Percentiles rank a stretch among this genome's conserved stretches.
phyloP scores from a whole-genome alignment of 805 yeast species.

The Pichia manshurica region DNA sequence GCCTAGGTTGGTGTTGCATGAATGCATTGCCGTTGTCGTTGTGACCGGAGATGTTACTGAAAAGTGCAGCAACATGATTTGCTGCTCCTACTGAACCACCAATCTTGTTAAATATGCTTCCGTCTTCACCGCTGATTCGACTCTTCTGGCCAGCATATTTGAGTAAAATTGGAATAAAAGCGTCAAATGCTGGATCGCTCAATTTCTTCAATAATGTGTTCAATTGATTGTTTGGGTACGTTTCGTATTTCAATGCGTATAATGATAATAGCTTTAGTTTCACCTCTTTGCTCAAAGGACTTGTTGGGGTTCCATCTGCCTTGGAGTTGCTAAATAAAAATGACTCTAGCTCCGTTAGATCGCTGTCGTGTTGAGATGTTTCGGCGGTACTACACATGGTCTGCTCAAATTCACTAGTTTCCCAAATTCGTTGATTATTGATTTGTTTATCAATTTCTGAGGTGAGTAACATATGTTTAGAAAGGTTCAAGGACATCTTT shows the following conservation, averaged over 20 bases:
- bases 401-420: slow-evolving; percentile 86
- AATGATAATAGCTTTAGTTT: slow-evolving; percentile 71
- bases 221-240: slow-evolving; percentile 40
- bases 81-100: slow-evolving; percentile 11
- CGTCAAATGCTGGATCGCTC: slow-evolving; percentile 31
- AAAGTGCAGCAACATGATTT: slow-evolving; percentile 26
- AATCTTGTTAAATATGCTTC: slow-evolving; percentile 24
- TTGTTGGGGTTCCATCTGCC: slow-evolving; percentile 17
- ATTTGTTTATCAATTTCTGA: slow-evolving; percentile 79
- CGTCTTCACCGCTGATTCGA: slow-evolving; percentile 36
- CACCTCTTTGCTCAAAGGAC: slow-evolving; percentile 36
- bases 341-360: slow-evolving; percentile 50
- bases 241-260: slow-evolving; percentile 68
- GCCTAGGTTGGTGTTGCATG: slow-evolving; percentile 85
- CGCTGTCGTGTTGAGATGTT: slow-evolving; percentile 38
- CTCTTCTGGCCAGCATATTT: slow-evolving; percentile 38
- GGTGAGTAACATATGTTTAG: slow-evolving; percentile 88
- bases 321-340: slow-evolving; percentile 37
- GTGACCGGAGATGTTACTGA: slow-evolving; percentile 29
- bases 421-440: slow-evolving; percentile 62
- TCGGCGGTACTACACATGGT: slow-evolving; percentile 60
- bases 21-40: slow-evolving; percentile 60
- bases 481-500: slow-evolving; percentile 77
- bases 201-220: slow-evolving; percentile 34
- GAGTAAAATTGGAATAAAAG: slow-evolving; percentile 41